A percentile compares a stretch with the other conserved stretches of the same genome.
phyloP scores from a whole-genome alignment of 129 eudicot species.

The Pseudognaphalium luteoalbum region DNA sequence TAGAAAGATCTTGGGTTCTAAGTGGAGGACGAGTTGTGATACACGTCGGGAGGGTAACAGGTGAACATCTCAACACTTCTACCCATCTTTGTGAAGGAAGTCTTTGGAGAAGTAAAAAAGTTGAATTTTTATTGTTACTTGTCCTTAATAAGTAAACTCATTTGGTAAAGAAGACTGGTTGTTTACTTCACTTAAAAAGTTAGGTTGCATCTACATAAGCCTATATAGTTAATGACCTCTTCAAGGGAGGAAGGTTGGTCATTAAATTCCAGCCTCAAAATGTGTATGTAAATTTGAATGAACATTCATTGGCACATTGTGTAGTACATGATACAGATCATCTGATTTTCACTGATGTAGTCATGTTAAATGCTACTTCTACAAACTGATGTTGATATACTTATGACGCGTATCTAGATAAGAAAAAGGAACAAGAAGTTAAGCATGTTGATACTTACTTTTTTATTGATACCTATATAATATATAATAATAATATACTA shows the following conservation, averaged over 20 bases:
- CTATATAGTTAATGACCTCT: neutral
- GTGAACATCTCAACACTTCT: neutral
- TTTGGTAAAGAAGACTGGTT: neutral
- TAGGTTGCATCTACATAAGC: neutral
- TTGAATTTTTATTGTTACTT: neutral
- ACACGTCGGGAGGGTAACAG: no score
- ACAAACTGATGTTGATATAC: neutral
- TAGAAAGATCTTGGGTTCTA: neutral
- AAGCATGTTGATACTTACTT: no score
- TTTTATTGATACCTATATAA: no score
- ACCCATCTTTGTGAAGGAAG: neutral
- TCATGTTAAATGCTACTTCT: neutral
- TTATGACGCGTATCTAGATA: neutral
- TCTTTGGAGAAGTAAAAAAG: neutral
- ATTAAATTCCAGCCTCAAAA: slow-evolving; percentile 28
- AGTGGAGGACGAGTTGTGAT: neutral
- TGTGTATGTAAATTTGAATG: slow-evolving; percentile 15
- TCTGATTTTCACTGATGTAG: neutral
- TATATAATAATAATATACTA: no score
- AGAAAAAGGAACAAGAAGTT: neutral
- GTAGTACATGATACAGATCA: slow-evolving; percentile 21
- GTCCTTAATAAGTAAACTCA: neutral
- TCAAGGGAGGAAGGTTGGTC: slow-evolving; percentile 22
- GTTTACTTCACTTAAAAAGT: neutral
- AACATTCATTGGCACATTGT: slow-evolving; percentile 24